phyloP scores from a whole-genome alignment of 768 basidiomycete species.

The Mycena indigotica region DNA sequence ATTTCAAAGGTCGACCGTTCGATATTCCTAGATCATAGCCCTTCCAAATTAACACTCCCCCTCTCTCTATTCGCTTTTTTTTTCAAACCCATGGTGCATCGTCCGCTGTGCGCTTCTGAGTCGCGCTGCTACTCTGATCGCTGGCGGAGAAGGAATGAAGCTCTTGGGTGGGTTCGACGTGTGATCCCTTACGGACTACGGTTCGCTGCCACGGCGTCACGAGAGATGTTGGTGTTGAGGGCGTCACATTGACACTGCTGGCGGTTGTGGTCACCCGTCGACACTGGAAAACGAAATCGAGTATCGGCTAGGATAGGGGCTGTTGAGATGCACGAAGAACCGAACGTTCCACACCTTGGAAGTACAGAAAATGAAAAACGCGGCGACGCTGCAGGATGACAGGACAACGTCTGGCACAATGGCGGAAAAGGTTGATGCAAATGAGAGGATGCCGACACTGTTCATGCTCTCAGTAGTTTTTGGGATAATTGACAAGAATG shows the following conservation, averaged over 20 bases:
- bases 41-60: no score
- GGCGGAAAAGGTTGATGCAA: conserved; percentile 9
- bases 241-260: background rate
- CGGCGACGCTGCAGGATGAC: conserved; percentile 13
- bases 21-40: no score
- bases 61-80: no score
- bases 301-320: conserved; percentile 5
- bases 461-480: background rate
- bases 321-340: background rate
- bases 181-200: background rate
- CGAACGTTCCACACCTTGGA: conserved; percentile 1
- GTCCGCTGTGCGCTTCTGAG: background rate
- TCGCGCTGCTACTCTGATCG: background rate
- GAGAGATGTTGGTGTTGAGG: background rate
- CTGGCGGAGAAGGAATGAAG: background rate
- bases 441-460: conserved; percentile 15
- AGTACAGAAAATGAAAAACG: conserved; percentile 19
- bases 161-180: conserved; percentile 1
- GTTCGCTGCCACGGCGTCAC: background rate
- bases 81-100: no score
- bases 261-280: background rate
- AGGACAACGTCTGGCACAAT: conserved; percentile 13
- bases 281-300: conserved; percentile 12
- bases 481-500: background rate
- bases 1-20: background rate